Conservation (phyloP, 1,284 basidiomycete genomes). For the Porphyrellus sp. region DNA sequence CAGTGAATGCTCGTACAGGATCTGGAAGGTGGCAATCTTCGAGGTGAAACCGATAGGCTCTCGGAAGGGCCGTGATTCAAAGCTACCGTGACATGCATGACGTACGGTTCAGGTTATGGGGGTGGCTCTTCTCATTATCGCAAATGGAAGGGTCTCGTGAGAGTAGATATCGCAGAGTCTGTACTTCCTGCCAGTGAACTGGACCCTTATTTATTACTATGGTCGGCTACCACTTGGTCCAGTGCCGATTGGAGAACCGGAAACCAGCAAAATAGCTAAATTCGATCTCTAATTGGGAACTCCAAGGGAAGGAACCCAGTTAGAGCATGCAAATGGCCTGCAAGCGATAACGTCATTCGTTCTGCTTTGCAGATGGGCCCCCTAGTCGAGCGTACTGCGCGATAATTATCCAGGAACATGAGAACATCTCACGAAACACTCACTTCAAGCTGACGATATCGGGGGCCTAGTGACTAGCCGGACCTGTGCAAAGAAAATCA, state of each 20-base stretch:
- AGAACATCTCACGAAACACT: not conserved
- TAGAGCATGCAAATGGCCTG: no score
- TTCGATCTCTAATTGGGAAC: no score
- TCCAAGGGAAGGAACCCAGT: no score
- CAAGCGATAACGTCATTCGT: no score
- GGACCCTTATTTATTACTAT: slow-evolving; percentile 4
- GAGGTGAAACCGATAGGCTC: not conserved
- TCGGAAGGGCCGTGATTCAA: not conserved
- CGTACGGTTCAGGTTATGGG: slow-evolving; percentile 13
- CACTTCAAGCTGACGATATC: no score
- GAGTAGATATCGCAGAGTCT: not conserved
- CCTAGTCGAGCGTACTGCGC: not conserved
- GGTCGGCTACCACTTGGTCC: no score
- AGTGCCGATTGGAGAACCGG: no score
- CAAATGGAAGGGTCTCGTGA: slow-evolving; percentile 7
- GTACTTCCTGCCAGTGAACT: not conserved
- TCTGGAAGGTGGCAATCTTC: not conserved
- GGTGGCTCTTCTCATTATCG: slow-evolving; percentile 1
- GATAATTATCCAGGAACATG: slow-evolving; percentile 5
- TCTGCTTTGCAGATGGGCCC: no score
- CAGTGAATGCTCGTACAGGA: not conserved
- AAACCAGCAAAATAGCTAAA: no score
- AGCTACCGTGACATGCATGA: slow-evolving; percentile 5
- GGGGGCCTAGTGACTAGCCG: no score
- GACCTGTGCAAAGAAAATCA: no score